These are phyloP conservation scores for Leptographium wingfieldii DNA, from an alignment of 2,329 filamentous ascomycete genomes.

Conservation along the genomic window DNA sequence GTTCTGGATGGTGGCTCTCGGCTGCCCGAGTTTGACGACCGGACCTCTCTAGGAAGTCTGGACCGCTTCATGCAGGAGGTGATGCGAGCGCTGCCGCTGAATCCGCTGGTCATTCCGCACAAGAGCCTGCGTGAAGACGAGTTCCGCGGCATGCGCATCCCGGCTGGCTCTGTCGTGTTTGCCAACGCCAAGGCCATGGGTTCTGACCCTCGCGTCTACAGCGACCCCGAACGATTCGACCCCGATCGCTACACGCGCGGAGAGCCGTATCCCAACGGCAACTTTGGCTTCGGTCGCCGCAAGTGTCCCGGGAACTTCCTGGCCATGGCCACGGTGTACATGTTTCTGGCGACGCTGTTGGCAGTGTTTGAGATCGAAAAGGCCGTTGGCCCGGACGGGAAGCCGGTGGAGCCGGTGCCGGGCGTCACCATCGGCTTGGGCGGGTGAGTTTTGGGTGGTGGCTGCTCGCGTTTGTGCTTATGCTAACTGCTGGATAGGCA, in stretches of 20 bases:
- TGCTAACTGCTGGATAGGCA: too few relatives aligned
- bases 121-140: constrained; percentile 39
- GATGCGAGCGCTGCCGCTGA: constrained; percentile 30
- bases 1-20: constrained; percentile 29
- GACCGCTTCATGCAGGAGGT: constrained; percentile 30
- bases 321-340: too few relatives aligned
- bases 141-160: constrained; percentile 44
- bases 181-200: constrained; percentile 33
- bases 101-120: constrained; percentile 41
- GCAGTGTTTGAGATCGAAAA: too few relatives aligned
- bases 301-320: constrained; percentile 37
- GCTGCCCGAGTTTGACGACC: constrained; percentile 33
- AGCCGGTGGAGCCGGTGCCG: too few relatives aligned
- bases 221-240: constrained; percentile 29
- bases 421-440: too few relatives aligned
- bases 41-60: too few relatives aligned
- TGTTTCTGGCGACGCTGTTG: too few relatives aligned
- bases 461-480: too few relatives aligned
- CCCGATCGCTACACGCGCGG: constrained; percentile 31
- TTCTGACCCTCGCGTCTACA: constrained; percentile 26
- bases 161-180: constrained; percentile 34
- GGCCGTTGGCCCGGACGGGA: too few relatives aligned
- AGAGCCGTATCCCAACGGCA: constrained; percentile 32
- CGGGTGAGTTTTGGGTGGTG: too few relatives aligned
- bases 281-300: constrained; percentile 40